Evolutionary conservation across 139 green algal species (phyloP), one percentile per base, ranked within the genome.

Genomic region (Nannochloris sp.): DNA sequence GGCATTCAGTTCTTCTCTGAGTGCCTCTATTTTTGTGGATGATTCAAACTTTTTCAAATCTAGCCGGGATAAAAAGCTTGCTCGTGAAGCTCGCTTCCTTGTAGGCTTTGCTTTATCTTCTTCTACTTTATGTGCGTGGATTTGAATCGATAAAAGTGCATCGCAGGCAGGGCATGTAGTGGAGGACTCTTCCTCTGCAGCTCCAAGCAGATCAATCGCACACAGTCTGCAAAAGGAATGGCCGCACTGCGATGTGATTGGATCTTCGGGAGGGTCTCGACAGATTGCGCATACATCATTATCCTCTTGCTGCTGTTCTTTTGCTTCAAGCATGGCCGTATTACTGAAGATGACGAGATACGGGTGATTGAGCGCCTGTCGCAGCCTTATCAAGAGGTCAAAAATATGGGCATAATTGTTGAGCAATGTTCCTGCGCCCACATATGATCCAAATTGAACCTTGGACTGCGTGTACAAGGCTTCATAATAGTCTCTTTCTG

Each of bases 401-500:
- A 97, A 97, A 51, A 97, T 88, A 79, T 97, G 91, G 14, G 86
- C 77, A 59, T 86, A 85, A 26, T 66, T 66, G 14, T 74, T 74
- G 28, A 74, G 55, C 20, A 74, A 20, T 4, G 68, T 74, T 5
- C 68, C 68, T 23, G n/a, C 25, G 10, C 45, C 11, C 33, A 94
- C 82, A 66, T 86, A 94, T 10, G 76, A 69, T 29, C 68, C 73
- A 68, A 90, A 92, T 57, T 87, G 78, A 2, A 84, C 87, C 59
- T 92, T 84, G 59, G 64, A 87, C 80, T 96, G 88, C 9, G 84
- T 95, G 77, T 87, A 87, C 49, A 87, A 78, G 6, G 85, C 82
- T 74, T 94, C 79, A 61, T 96, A 97, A 58, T 94, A 96, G 77
- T 97, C 91, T 44, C 76, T 64, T 81, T 97, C 90, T 5, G 70